Conservation (phyloP, 768 basidiomycete species). For the Tylopilus plumbeoviolaceoides region DNA sequence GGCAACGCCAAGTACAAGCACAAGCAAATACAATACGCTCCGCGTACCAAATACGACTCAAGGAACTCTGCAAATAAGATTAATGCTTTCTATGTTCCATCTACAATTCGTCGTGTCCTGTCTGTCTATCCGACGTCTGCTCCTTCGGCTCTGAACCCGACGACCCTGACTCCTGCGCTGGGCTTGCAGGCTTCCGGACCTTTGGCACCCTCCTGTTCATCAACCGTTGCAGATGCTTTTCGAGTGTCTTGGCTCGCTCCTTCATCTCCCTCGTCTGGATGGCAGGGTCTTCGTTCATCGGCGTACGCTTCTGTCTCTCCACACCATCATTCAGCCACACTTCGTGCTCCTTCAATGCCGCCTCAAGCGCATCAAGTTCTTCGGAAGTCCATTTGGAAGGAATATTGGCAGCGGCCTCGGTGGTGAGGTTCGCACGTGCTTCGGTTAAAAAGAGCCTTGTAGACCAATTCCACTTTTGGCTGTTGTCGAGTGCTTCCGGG, state of each 20-base stretch:
- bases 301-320: slow-evolving; percentile 73
- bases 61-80: not conserved
- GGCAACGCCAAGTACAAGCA: not conserved
- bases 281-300: slow-evolving; percentile 79
- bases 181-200: slow-evolving; percentile 42
- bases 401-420: slow-evolving; percentile 53
- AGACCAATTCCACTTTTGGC: slow-evolving; percentile 86
- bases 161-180: slow-evolving; percentile 7
- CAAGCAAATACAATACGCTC: not conserved
- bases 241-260: slow-evolving; percentile 73
- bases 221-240: slow-evolving; percentile 66
- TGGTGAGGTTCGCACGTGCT: slow-evolving; percentile 70
- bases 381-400: slow-evolving; percentile 80
- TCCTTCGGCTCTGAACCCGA: slow-evolving; percentile 14
- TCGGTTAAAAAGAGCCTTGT: slow-evolving; percentile 82
- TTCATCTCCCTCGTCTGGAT: slow-evolving; percentile 84
- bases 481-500: slow-evolving; percentile 75
- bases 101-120: slow-evolving; percentile 31
- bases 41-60: not conserved
- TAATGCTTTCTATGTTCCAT: slow-evolving; percentile 15
- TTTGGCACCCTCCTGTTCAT: slow-evolving; percentile 68
- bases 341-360: slow-evolving; percentile 73
- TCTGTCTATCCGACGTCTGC: slow-evolving; percentile 14
- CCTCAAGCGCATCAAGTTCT: slow-evolving; percentile 81
- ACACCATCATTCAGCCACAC: slow-evolving; percentile 79